Conservation (phyloP, 768 basidiomycete genomes). For the Steccherinum ochraceum region DNA sequence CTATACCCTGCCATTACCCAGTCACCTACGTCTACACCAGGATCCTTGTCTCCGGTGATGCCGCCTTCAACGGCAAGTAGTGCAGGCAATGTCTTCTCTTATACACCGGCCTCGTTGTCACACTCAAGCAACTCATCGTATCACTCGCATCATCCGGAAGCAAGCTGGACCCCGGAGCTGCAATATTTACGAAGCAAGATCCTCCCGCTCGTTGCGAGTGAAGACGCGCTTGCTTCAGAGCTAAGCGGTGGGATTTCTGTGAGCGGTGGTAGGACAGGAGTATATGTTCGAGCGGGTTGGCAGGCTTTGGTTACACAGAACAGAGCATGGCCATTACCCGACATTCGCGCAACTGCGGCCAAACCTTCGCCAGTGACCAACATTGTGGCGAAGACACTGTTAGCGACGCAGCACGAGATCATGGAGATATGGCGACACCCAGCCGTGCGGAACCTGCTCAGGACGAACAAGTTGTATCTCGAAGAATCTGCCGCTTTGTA, state of each 20-base stretch:
- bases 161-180: conserved; percentile 38
- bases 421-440: conserved; percentile 65
- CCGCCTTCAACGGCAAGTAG: conserved; percentile 5
- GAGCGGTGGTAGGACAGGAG: conserved; percentile 51
- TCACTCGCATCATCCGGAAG: conserved; percentile 6
- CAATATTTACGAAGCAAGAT: conserved; percentile 47
- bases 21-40: conserved; percentile 11
- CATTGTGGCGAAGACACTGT: conserved; percentile 51
- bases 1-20: conserved; percentile 34
- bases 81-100: conserved; percentile 1
- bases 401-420: conserved; percentile 44
- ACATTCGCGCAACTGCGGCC: conserved; percentile 25
- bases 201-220: conserved; percentile 58
- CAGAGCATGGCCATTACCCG: conserved; percentile 33
- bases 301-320: conserved; percentile 50
- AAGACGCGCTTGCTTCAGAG: conserved; percentile 62
- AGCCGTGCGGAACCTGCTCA: conserved; percentile 51
- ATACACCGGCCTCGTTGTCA: conserved; percentile 19
- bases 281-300: conserved; percentile 70
- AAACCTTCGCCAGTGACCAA: conserved; percentile 35
- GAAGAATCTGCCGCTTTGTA: conserved; percentile 78
- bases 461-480: conserved; percentile 53
- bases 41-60: neutral
- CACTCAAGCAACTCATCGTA: conserved; percentile 15
- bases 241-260: conserved; percentile 60